Percentiles rank a stretch among this genome's conserved stretches.
phyloP scores from a whole-genome alignment of 1,284 basidiomycete species.

The Athelia sp. region DNA sequence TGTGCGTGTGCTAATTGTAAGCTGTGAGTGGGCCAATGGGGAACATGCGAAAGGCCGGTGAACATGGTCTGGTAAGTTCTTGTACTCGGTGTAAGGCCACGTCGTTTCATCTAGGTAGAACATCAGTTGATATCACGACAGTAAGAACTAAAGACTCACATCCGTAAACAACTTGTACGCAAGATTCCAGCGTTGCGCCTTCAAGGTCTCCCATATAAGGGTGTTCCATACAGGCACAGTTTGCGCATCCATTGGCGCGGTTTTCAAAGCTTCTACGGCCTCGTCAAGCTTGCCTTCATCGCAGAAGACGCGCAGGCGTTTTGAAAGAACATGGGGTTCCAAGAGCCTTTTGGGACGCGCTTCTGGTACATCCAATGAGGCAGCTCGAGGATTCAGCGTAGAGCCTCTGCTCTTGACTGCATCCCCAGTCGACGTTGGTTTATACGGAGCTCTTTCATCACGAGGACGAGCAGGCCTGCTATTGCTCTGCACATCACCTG shows the following conservation, averaged over 20 bases:
- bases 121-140: slow-evolving; percentile 4
- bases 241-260: slow-evolving; percentile 61
- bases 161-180: slow-evolving; percentile 61
- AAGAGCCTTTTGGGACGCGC: slow-evolving; percentile 27
- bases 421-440: not conserved
- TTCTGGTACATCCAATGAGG: not conserved
- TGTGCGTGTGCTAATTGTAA: slow-evolving; percentile 59
- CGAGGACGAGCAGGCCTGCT: not conserved
- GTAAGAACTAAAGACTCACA: slow-evolving; percentile 35
- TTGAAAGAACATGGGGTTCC: slow-evolving; percentile 54
- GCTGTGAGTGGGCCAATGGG: slow-evolving; percentile 48
- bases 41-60: slow-evolving; percentile 50
- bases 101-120: slow-evolving; percentile 68
- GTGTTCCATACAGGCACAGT: slow-evolving; percentile 73
- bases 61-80: slow-evolving; percentile 65
- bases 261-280: slow-evolving; percentile 59
- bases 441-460: not conserved
- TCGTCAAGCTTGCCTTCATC: slow-evolving; percentile 46
- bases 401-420: not conserved
- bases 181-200: slow-evolving; percentile 47
- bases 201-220: slow-evolving; percentile 56
- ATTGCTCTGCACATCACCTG: not conserved
- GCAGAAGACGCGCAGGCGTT: slow-evolving; percentile 51
- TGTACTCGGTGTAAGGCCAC: slow-evolving; percentile 62
- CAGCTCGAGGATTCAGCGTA: not conserved